Evolutionary conservation across 208 protist species (phyloP).

Genomic region (Acanthamoeba culbertsoni): DNA sequence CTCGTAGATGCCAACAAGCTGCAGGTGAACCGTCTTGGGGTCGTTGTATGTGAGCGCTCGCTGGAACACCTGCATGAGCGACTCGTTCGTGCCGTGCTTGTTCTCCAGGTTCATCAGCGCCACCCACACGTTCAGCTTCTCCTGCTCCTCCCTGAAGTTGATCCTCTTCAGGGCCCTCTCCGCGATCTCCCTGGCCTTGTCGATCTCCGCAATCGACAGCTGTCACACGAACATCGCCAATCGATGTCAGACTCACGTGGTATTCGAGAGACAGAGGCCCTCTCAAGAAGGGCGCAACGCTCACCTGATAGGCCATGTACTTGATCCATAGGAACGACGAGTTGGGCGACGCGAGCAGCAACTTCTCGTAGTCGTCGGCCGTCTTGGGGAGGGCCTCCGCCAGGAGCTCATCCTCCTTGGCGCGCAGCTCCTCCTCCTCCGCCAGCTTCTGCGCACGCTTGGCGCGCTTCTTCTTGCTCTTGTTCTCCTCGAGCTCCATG

Average conservation of each 20-base stretch:
- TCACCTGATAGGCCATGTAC: slow-evolving; percentile 84
- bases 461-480: slow-evolving; percentile 61
- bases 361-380: slow-evolving; percentile 84
- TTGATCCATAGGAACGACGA: slow-evolving; percentile 84
- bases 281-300: neutral
- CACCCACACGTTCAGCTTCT: slow-evolving; percentile 86
- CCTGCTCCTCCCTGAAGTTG: slow-evolving; percentile 75
- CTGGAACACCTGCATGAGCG: slow-evolving; percentile 69
- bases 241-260: neutral
- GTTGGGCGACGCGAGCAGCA: slow-evolving; percentile 81
- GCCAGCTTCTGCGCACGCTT: slow-evolving; percentile 6
- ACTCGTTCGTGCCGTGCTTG: slow-evolving; percentile 75
- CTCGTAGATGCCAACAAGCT: slow-evolving; percentile 72
- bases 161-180: slow-evolving; percentile 81
- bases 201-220: slow-evolving; percentile 79
- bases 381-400: slow-evolving; percentile 64
- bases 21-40: slow-evolving; percentile 73
- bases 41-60: slow-evolving; percentile 75
- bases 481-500: slow-evolving; percentile 58
- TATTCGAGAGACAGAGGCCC: neutral
- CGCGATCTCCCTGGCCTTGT: slow-evolving; percentile 81
- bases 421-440: slow-evolving; percentile 30
- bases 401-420: slow-evolving; percentile 56
- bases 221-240: neutral
- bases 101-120: slow-evolving; percentile 89